Conservation (phyloP, 306 rosid genomes). For the Acacia melanoxylon region DNA sequence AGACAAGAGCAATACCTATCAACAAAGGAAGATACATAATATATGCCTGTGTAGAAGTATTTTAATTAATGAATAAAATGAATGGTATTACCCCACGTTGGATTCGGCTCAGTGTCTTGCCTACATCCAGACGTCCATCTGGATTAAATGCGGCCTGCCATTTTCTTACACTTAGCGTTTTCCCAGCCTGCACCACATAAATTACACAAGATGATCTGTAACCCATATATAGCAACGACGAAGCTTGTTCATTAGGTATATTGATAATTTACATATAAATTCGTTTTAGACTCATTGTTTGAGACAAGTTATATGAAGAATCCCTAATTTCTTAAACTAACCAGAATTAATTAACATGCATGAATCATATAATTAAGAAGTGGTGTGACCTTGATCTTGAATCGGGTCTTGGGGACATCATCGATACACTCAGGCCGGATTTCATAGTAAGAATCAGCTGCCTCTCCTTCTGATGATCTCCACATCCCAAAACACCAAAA, state of each 20-base stretch:
- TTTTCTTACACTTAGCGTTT: conserved; percentile 83
- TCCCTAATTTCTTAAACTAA: too few species aligned
- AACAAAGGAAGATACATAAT: too few species aligned
- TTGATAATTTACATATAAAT: too few species aligned
- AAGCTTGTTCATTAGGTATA: background rate
- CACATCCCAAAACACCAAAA: conserved; percentile 69
- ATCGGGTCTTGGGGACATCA: conserved; percentile 84
- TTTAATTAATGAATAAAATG: conserved; percentile 11
- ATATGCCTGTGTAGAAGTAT: background rate
- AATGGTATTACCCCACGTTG: conserved; percentile 76
- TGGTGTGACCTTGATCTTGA: conserved; percentile 75
- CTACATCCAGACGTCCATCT: conserved; percentile 83
- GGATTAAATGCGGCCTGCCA: conserved; percentile 92
- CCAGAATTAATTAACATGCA: background rate
- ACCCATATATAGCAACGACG: background rate
- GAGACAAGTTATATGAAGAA: too few species aligned
- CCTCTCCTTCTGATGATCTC: conserved; percentile 69
- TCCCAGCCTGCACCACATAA: conserved; percentile 69
- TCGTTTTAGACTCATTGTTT: too few species aligned
- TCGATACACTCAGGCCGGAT: conserved; percentile 90
- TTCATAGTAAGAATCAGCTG: conserved; percentile 94
- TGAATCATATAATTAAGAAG: background rate
- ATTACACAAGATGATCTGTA: background rate
- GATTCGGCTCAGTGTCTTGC: conserved; percentile 81
- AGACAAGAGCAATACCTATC: background rate